Evolutionary conservation across 2,329 filamentous ascomycete species (phyloP).

Genomic region (Elsinoe necatrix): DNA sequence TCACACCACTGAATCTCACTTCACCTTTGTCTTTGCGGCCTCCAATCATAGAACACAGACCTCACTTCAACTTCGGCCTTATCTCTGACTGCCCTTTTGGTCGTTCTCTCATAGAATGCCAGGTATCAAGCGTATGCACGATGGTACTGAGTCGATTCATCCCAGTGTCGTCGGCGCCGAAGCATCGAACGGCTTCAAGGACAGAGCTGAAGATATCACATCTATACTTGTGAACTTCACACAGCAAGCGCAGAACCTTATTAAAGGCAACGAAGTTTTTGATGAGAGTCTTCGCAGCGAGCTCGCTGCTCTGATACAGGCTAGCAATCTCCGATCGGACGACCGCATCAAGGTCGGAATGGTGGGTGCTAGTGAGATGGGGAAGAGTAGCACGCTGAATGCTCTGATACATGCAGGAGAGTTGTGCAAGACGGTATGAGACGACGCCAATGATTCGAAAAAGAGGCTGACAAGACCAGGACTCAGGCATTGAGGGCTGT

Average conservation of each 20-base stretch:
- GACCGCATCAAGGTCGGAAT: neutral
- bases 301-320: neutral
- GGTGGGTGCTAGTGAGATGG: neutral
- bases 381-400: neutral
- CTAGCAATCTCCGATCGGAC: neutral
- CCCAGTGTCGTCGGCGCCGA: neutral
- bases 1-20: no score
- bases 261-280: neutral
- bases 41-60: no score
- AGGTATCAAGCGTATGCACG: neutral
- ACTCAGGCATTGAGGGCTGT: neutral
- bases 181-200: neutral
- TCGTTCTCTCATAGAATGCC: neutral
- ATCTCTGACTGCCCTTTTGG: neutral
- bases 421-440: neutral
- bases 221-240: neutral
- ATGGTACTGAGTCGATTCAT: neutral
- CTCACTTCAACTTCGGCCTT: neutral
- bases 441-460: neutral
- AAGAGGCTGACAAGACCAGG: neutral
- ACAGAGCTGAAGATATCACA: neutral
- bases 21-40: no score
- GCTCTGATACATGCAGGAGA: neutral
- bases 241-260: neutral
- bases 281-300: neutral